These are phyloP conservation scores for Berkeleyomyces basicola DNA, from an alignment of 2,329 filamentous ascomycete genomes.

Conservation along the genomic window DNA sequence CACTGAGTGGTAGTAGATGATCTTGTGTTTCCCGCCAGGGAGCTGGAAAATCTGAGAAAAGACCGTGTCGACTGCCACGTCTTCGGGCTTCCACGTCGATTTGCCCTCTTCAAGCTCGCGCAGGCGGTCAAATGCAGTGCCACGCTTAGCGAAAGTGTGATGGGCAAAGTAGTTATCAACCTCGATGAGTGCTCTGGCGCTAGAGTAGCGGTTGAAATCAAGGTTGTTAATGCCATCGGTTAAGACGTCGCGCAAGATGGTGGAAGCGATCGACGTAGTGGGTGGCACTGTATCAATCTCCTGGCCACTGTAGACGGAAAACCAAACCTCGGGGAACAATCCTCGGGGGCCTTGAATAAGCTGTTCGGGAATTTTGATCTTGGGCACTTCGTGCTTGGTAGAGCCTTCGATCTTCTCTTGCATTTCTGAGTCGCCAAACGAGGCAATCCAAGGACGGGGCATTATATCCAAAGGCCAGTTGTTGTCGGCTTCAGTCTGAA, in stretches of 20 bases:
- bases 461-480: slow-evolving; percentile 59
- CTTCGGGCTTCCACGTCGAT: slow-evolving; percentile 91
- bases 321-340: slow-evolving; percentile 82
- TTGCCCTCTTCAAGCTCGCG: slow-evolving; percentile 47
- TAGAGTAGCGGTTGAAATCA: slow-evolving; percentile 77
- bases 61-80: slow-evolving; percentile 91
- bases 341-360: slow-evolving; percentile 58
- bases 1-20: slow-evolving; percentile 91
- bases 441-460: slow-evolving; percentile 51
- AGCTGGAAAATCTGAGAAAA: slow-evolving; percentile 90
- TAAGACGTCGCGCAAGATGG: slow-evolving; percentile 68
- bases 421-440: slow-evolving; percentile 41
- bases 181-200: slow-evolving; percentile 80
- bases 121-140: slow-evolving; percentile 81
- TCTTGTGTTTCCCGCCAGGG: slow-evolving; percentile 74
- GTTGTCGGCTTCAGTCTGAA: slow-evolving; percentile 57
- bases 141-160: slow-evolving; percentile 81
- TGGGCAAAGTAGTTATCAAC: slow-evolving; percentile 88
- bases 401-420: slow-evolving; percentile 41
- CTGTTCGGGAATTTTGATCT: slow-evolving; percentile 56
- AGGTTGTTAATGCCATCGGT: slow-evolving; percentile 88
- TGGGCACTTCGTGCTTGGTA: slow-evolving; percentile 62
- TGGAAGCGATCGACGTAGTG: slow-evolving; percentile 58
- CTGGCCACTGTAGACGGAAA: slow-evolving; percentile 80
- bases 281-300: slow-evolving; percentile 79